Evolutionary conservation across 176 grass and related monocot genomes (phyloP), one percentile per base, ranked within the genome.

Genomic region (Poa annua): DNA sequence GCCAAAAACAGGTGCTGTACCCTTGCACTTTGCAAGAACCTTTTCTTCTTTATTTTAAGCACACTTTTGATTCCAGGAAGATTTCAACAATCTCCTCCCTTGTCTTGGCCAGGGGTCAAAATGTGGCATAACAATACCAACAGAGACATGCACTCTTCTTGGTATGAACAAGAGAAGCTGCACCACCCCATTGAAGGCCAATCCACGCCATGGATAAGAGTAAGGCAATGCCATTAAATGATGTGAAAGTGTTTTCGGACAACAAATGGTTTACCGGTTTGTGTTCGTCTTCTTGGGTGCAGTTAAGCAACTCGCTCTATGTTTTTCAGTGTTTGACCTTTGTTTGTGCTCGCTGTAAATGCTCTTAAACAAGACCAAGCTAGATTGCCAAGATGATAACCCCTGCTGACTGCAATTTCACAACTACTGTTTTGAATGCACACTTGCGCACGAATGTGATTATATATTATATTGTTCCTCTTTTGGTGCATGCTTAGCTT

Each of bases 401-500:
- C 26, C 69, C n/a, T 13, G 44, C n/a, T 79, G n/a, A 79, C 32
- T 13, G 24, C 20, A 76, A 45, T 15, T 21, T 32, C 36, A 6
- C 16, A 72, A 17, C 48, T 33, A 47, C 3, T 56, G 38, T 84
- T 65, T 56, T 26, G 59, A 75, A 35, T 19, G 76, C 7, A 35
- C 65, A 78, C 83, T 57, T 83, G 74, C 6, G 34, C 12, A 78
- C 78, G 26, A 25, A 66, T 48, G 64, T 25, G 48, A 79, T 36
- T 80, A 17, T 38, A 51, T 26, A 74, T 17, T 51, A 52, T 74
- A 78, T 11, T 41, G 52, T 64, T 86, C 79, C 38, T 42, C 11
- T 50, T 83, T 22, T 79, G 55, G 45, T 84, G 29, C 74, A 71
- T 78, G 65, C 88, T 54, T 77, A 63, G 24, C 81, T 29, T 85